Evolutionary conservation across 306 rosid genomes (phyloP), one percentile per base, ranked within the genome.

Genomic region (Neltuma alba): DNA sequence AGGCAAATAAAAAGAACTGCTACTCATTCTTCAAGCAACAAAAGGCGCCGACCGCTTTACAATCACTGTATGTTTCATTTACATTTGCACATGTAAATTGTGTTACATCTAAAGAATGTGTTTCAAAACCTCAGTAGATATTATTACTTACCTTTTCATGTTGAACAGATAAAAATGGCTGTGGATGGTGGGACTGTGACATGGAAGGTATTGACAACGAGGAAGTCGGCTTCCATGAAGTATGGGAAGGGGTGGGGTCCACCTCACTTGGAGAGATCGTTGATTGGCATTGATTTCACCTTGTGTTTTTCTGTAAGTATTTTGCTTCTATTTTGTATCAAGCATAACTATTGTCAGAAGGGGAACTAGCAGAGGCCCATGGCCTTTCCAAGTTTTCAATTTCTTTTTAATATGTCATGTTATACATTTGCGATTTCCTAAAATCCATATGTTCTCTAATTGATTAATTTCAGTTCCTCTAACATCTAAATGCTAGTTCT

Each of bases 231-330:
- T 63, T 76, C 81, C 88, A 52, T 85, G 97, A 94, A 78, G 93
- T 89, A 42, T 94, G 99, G 99, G 99, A 94, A 83, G 98, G 98
- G 44, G 91, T 94, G 79, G 98, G 98, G 7, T 91, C 97, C 40
- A 89, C 97, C 67, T 85, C 98, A 41, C 87, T 94, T 23, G 98
- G 98, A 67, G 98, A 88, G 76, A 75, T 91, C 55, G 82, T 76
- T 57, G 92, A 94, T 28, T 91, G 97, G 95, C 98, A 92, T 84
- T 94, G 85, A 90, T 25, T 78, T 70, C 61, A 47, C 16, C 36
- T 27, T 47, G 36, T 64, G 18, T 33, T 58, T 13, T 37, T 45
- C 20, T 67, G 23, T 37, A 28, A 16, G 73, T 34, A 75, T 71
- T 21, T 9, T 54, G 6, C 63, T 57, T 57, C 33, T 25, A 16